A percentile compares a stretch with the other conserved stretches of the same genome.
phyloP scores from a whole-genome alignment of 2,329 filamentous ascomycete species.

The Talaromyces verruculosus region DNA sequence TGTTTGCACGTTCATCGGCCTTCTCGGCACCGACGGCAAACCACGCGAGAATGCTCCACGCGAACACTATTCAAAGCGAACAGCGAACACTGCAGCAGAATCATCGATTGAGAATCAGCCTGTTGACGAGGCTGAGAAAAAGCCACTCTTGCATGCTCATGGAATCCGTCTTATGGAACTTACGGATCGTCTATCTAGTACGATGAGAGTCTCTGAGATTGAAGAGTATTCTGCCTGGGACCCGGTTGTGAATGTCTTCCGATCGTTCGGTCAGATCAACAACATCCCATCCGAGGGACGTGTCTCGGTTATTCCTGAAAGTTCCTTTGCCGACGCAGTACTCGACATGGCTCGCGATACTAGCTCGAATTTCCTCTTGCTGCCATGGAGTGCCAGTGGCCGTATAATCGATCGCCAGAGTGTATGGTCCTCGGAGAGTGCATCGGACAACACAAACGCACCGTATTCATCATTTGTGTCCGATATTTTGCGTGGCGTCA shows the following conservation, averaged over 20 bases:
- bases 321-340: constrained; percentile 76
- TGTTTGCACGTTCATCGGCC: constrained; percentile 76
- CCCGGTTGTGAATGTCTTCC: constrained; percentile 87
- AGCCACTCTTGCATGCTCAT: constrained; percentile 66
- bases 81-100: constrained; percentile 13
- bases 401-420: constrained; percentile 66
- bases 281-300: constrained; percentile 80
- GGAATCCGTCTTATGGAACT: constrained; percentile 84
- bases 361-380: constrained; percentile 69
- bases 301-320: constrained; percentile 74
- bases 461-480: constrained; percentile 74
- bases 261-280: constrained; percentile 80
- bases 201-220: constrained; percentile 87
- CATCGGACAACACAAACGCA: constrained; percentile 58
- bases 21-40: constrained; percentile 63
- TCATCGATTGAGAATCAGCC: constrained; percentile 27
- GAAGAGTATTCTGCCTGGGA: constrained; percentile 72
- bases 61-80: constrained; percentile 37
- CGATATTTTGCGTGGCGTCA: constrained; percentile 61
- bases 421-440: constrained; percentile 53
- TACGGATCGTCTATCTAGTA: constrained; percentile 87
- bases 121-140: constrained; percentile 25
- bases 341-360: constrained; percentile 68
- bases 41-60: constrained; percentile 34
- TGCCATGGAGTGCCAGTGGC: constrained; percentile 88